Conservation (phyloP, 2,329 filamentous ascomycete genomes). For the Diaporthe sp. region DNA sequence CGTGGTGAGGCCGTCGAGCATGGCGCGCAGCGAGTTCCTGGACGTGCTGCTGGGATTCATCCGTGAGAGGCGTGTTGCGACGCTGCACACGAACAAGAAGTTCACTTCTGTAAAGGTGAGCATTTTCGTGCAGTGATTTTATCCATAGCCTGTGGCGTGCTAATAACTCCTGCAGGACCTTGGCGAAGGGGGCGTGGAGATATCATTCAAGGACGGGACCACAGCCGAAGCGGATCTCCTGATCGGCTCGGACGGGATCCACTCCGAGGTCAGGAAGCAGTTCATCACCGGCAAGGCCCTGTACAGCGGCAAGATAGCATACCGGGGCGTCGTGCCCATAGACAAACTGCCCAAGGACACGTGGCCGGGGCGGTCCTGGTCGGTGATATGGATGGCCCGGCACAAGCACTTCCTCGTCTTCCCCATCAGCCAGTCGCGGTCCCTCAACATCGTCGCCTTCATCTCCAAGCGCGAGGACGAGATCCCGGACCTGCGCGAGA, state of each 20-base stretch:
- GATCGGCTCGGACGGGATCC: constrained; percentile 42
- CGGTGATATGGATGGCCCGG: constrained; percentile 38
- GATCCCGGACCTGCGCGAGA: constrained; percentile 40
- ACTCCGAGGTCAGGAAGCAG: constrained; percentile 38
- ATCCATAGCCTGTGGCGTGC: neutral
- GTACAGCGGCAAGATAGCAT: constrained; percentile 50
- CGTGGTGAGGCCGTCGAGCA: constrained; percentile 29
- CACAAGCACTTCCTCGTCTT: constrained; percentile 41
- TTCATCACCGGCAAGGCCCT: constrained; percentile 43
- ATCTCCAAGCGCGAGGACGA: constrained; percentile 40
- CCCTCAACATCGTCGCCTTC: constrained; percentile 43
- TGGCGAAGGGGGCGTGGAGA: constrained; percentile 40
- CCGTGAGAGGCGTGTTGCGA: constrained; percentile 16
- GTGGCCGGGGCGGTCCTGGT: constrained; percentile 34
- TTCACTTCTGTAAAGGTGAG: constrained; percentile 31
- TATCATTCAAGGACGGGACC: constrained; percentile 35
- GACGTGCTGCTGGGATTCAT: constrained; percentile 34
- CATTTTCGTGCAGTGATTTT: neutral
- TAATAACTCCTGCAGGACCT: constrained; percentile 40
- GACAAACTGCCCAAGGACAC: constrained; percentile 31
- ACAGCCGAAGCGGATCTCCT: constrained; percentile 37
- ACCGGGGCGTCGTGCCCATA: constrained; percentile 50
- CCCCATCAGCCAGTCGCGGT: constrained; percentile 39
- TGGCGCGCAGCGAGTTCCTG: constrained; percentile 39
- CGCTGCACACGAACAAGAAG: constrained; percentile 35